A percentile compares a stretch with the other conserved stretches of the same genome.
phyloP scores from a whole-genome alignment of 768 basidiomycete species.

The Termitomyces titanicus region DNA sequence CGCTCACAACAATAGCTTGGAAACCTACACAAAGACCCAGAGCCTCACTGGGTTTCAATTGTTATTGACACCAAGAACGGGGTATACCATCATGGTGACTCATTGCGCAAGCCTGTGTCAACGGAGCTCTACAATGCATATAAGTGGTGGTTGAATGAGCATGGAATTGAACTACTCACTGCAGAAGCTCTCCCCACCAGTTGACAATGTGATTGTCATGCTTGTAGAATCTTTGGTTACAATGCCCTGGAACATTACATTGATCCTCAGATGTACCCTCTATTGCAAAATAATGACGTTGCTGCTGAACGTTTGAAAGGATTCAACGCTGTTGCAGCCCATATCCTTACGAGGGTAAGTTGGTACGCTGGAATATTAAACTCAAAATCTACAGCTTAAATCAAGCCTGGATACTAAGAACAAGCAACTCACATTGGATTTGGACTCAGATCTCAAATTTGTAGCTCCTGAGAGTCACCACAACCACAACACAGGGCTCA shows the following conservation, averaged over 20 bases:
- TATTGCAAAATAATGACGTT: neutral
- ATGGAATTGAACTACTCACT: neutral
- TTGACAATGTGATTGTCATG: slow-evolving; percentile 12
- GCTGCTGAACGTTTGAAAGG: slow-evolving; percentile 8
- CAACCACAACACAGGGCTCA: too few relatives aligned
- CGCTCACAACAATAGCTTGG: neutral
- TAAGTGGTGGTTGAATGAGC: neutral
- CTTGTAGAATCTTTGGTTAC: slow-evolving; percentile 18
- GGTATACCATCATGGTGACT: neutral
- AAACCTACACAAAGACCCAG: neutral
- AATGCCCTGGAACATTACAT: slow-evolving; percentile 12
- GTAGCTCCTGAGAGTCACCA: too few relatives aligned
- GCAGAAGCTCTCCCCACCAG: slow-evolving; percentile 7
- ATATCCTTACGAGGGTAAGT: neutral
- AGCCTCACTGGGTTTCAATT: slow-evolving; percentile 1
- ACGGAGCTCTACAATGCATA: neutral
- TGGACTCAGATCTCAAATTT: too few relatives aligned
- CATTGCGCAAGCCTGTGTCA: neutral
- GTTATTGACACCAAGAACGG: neutral
- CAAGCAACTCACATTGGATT: too few relatives aligned
- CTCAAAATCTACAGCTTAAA: too few relatives aligned
- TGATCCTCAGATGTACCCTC: slow-evolving; percentile 1
- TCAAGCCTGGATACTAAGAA: too few relatives aligned
- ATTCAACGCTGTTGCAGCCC: slow-evolving; percentile 3
- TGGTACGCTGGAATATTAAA: too few relatives aligned